Base-by-base conservation (phyloP, 148 eudicot genomes). In the Fagopyrum tataricum region DNA sequence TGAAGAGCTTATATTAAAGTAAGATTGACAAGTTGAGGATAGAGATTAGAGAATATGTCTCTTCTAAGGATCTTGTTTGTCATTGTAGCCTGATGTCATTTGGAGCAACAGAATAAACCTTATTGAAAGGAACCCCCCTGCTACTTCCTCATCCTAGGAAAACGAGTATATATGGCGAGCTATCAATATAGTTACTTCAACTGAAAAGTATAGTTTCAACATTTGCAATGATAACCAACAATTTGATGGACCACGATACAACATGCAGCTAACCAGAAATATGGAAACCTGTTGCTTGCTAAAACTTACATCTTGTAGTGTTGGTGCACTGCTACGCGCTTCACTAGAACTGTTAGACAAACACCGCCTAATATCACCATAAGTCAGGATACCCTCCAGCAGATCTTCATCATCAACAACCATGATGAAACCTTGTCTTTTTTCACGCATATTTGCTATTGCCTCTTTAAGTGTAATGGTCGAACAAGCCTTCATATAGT, bases 321-420 rank as follows among this genome's bases (percentile, higher is more conserved):
- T 59, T 41, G 84, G 76, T 72, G 78, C 83, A 66, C 78, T 79
- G 76, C 74, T 85, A 41, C 79, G 78, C 44, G 80, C 78, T 61
- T 84, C 85, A 77, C 79, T 79, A 67, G 77, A 82, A 42, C 80
- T 80, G 66, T 74, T 84, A 13, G 81, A 85, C 75, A 88, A 77
- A 72, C 78, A 81, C 43, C 93, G 84, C 77, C 86, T 82, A 61
- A 94, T 79, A 79, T 94, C 98, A 71, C 98, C 91, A 73, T 78
- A 76, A 1, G 98, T 94, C 78, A 94, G 80, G 82, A 94, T 88
- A 76, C 98, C 98, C 80, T 91, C 97, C 49, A 94, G 80, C 72
- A 80, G 84, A 84, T 83, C 94, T 62, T 90, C 91, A 49, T 78
- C 78, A 76, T 91, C 91, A 81, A 89, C 91, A 42, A 91, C 96